phyloP scores from a whole-genome alignment of 441 rosid genomes.

The Gossypium trilobum region DNA sequence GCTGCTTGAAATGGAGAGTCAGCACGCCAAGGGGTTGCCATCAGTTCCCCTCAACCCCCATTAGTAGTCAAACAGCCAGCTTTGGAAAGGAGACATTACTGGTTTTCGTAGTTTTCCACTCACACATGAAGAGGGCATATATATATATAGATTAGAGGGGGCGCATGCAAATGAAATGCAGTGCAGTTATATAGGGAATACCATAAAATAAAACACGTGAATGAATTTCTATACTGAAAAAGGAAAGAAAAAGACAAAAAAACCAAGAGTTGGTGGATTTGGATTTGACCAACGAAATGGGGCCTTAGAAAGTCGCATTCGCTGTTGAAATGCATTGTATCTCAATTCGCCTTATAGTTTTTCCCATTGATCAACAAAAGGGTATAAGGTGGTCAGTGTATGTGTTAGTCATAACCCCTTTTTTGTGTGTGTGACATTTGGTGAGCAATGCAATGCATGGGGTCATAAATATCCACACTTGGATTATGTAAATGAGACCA shows the following conservation, averaged over 20 bases:
- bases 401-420: conserved; percentile 19
- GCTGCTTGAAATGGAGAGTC: conserved; percentile 92
- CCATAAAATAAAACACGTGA: conserved; percentile 5
- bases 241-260: neutral
- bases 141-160: conserved; percentile 3
- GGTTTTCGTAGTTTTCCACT: conserved; percentile 15
- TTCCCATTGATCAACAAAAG: neutral
- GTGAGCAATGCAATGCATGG: neutral
- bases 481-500: conserved; percentile 20
- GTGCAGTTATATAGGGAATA: conserved; percentile 13
- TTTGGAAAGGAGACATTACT: neutral
- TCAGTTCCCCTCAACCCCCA: conserved; percentile 56
- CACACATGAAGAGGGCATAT: conserved; percentile 12
- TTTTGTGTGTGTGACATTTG: conserved; percentile 13
- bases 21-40: conserved; percentile 80
- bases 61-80: conserved; percentile 19
- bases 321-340: conserved; percentile 26
- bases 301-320: conserved; percentile 15
- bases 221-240: conserved; percentile 11
- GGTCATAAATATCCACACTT: conserved; percentile 10
- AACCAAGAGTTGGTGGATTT: conserved; percentile 14
- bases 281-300: conserved; percentile 23
- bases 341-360: conserved; percentile 17
- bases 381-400: neutral
- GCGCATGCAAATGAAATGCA: conserved; percentile 18